phyloP scores from a whole-genome alignment of 2,329 filamentous ascomycete genomes.

The Alternaria metachromatica region DNA sequence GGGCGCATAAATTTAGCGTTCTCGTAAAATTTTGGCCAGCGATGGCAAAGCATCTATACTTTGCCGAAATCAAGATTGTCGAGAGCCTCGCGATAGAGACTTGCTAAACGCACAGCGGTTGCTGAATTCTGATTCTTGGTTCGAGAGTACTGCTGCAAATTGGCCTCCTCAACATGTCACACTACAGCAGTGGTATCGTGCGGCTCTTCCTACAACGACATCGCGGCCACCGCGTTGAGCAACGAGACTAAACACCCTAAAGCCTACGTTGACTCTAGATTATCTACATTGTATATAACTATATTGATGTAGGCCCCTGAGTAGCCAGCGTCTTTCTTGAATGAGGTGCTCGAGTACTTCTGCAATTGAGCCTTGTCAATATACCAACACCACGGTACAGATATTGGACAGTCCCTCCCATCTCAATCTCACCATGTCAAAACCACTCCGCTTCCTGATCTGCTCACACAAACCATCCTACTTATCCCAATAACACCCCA shows the following conservation, averaged over 20 bases:
- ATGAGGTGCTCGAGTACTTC: background rate
- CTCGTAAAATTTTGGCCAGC: background rate
- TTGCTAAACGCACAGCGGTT: background rate
- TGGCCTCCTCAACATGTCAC: background rate
- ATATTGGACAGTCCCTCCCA: too few species aligned
- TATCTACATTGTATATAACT: background rate
- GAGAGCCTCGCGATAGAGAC: background rate
- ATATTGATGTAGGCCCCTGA: background rate
- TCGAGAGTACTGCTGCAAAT: background rate
- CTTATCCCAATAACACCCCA: too few species aligned
- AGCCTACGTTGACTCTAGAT: background rate
- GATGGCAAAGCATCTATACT: background rate
- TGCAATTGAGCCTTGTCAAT: too few species aligned
- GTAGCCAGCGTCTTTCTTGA: background rate
- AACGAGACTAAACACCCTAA: background rate
- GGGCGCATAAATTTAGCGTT: background rate
- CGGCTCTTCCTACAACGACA: background rate
- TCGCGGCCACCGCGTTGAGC: background rate
- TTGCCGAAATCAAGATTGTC: background rate
- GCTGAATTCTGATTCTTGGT: background rate
- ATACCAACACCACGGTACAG: too few species aligned
- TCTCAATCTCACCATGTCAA: too few species aligned
- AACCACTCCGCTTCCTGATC: too few species aligned
- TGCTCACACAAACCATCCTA: too few species aligned
- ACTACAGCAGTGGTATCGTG: background rate